Conservation (phyloP, 2,329 filamentous ascomycete species). For the Cryphonectria japonica region DNA sequence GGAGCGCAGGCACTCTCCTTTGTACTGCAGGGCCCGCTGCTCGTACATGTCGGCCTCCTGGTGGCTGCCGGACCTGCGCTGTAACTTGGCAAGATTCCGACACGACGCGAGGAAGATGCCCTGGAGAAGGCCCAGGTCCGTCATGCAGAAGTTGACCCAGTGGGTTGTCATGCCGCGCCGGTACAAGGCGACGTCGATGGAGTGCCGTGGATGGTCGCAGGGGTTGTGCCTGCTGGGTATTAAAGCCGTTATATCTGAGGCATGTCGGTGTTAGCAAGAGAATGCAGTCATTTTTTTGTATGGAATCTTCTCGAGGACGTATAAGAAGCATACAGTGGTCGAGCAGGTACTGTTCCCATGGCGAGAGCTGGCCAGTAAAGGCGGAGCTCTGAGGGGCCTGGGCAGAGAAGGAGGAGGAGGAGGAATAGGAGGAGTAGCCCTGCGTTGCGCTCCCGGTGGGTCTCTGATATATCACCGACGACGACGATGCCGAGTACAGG, state of each 20-base stretch:
- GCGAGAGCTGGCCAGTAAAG: slow-evolving; percentile 7
- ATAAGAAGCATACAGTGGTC: slow-evolving; percentile 15
- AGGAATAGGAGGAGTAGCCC: too few relatives aligned
- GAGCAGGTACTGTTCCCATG: slow-evolving; percentile 10
- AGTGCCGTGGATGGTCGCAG: slow-evolving; percentile 8
- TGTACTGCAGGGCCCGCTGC: slow-evolving; percentile 16
- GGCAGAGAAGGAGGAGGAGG: not conserved
- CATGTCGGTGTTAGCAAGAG: not conserved
- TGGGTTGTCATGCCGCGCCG: slow-evolving; percentile 7
- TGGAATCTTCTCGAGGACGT: too few relatives aligned
- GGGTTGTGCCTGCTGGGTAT: slow-evolving; percentile 16
- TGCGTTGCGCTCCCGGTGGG: not conserved
- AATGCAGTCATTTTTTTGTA: not conserved
- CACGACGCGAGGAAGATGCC: slow-evolving; percentile 11
- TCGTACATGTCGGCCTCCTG: slow-evolving; percentile 10
- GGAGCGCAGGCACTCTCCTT: slow-evolving; percentile 14
- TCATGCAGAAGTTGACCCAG: slow-evolving; percentile 18
- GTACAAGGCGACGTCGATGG: slow-evolving; percentile 9
- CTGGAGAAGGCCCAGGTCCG: slow-evolving; percentile 18
- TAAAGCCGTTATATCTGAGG: slow-evolving; percentile 13
- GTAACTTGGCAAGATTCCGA: not conserved
- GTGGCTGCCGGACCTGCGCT: not conserved
- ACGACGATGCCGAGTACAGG: not conserved
- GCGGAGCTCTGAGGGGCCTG: not conserved
- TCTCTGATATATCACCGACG: not conserved